Evolutionary conservation across 2,329 filamentous ascomycete species (phyloP), one percentile per base, ranked within the genome.

Genomic region (Arthrinium phaeospermum): DNA sequence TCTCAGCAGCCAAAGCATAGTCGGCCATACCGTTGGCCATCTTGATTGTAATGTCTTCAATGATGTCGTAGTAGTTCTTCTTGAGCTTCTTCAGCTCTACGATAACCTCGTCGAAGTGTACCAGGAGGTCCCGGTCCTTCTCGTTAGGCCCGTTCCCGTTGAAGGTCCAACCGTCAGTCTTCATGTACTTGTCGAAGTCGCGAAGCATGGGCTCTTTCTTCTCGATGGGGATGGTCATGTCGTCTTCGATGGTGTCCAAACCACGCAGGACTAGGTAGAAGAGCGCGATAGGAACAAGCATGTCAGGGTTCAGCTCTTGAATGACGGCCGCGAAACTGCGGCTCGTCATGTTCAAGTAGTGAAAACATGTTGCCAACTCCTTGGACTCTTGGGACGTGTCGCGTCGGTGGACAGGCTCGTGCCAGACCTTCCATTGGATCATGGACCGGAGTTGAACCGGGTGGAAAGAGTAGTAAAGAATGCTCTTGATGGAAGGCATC

Each of bases 21-120:
- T 99, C 96, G 41, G 96, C 96, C 96, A 99, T 99, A 77, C 96
- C 96, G 79, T 98, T 95, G 75, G 95, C 96, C 96, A 99, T 99
- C 85, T 94, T 93, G 79, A 91, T 86, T 45, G 95, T 94, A 80
- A 98, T 98, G 78, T 98, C 96, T 83, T 92, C 92, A 83, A 99
- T 96, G 80, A 98, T 95, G 8, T 87, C 89, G 82, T 89, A 90
- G 85, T 99, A 98, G 71, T 89, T 90, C 68, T 91, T 90, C 86
- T 98, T 97, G 83, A 98, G 87, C 83, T 93, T 93, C 86, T 93
- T 94, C 83, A 96, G 94, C 87, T 99, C 96, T 72, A 89, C 86
- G 75, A 98, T 89, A 75, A 99, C 91, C 72, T 92, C 90, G 81
- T 98, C 91, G 81, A 99, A 99, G 84, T 98, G 92, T 75, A 98